phyloP scores from a whole-genome alignment of 148 eudicot species.

The Fagopyrum homotropicum region DNA sequence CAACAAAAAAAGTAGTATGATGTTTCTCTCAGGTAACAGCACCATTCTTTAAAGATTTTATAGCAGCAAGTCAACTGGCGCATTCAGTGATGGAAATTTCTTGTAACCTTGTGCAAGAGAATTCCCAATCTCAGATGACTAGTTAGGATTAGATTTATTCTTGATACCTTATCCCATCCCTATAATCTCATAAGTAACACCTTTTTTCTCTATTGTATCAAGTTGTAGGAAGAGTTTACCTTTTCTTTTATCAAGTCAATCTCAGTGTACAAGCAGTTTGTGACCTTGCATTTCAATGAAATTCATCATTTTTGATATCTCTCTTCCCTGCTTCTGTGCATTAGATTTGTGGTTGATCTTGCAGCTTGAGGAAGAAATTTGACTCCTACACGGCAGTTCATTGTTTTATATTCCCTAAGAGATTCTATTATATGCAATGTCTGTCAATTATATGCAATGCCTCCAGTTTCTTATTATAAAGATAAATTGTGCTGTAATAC shows the following conservation, averaged over 20 bases:
- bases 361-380: neutral
- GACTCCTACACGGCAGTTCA: neutral
- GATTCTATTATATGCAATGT: neutral
- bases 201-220: neutral
- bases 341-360: neutral
- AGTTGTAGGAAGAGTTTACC: neutral
- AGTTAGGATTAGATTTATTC: neutral
- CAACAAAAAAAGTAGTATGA: neutral
- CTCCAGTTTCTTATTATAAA: neutral
- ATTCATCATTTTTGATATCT: neutral
- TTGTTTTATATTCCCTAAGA: neutral
- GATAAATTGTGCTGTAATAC: neutral
- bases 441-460: neutral
- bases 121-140: neutral
- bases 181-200: neutral
- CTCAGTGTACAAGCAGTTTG: conserved; percentile 6
- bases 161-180: neutral
- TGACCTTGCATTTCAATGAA: neutral
- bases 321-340: neutral
- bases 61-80: conserved; percentile 1
- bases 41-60: neutral
- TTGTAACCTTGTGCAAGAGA: neutral
- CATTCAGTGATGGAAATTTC: neutral
- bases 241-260: neutral
- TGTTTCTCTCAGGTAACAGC: neutral